Evolutionary conservation across 768 basidiomycete genomes (phyloP), one percentile per base, ranked within the genome.

Genomic region (Lactifluus pinguis): DNA sequence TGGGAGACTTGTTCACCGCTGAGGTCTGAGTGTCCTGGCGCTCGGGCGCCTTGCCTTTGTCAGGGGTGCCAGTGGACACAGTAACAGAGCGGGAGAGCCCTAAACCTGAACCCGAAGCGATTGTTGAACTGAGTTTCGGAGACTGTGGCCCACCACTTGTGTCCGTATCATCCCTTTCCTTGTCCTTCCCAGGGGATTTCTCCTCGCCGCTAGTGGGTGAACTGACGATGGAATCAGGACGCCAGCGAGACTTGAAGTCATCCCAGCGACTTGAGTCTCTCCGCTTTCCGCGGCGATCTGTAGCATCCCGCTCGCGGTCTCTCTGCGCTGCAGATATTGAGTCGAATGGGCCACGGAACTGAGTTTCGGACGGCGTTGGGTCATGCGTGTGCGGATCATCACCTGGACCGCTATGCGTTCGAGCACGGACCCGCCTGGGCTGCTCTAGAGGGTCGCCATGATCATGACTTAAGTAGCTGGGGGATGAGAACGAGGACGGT

Each of bases 321-420:
- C 69, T 63, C 44, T 72, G 71, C 39, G 74, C 73, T 9, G 64
- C 68, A 45, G 72, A 70, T 7, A 66, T 61, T 57, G 72, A 74
- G 65, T 88, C 85, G 57, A 89, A 70, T 8, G 79, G 86, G 48
- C 84, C 80, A 29, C 88, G 80, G 68, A 89, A 88, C 39, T 77
- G 76, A 10, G 78, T 73, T 45, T 72, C 72, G n/a, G 63, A 67
- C 2, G 68, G 69, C 9, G 69, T 68, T 60, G 79, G 78, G 65
- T 71, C 68, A 14, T 65, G 56, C 0, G 49, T 19, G 13, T 71
- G 65, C 13, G 70, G 67, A 6, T 57, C 70, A 54, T 68, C 78
- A 69, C 56, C 68, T 25, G 70, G 73, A 57, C 77, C 75, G n/a
- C 36, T 30, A 19, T 53, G 39, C 9, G 59, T 47, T 8, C 30